Percentiles rank a stretch among this genome's conserved stretches.
phyloP scores from a whole-genome alignment of 371 early-diverging fungal species.

The Fennellomyces sp. region DNA sequence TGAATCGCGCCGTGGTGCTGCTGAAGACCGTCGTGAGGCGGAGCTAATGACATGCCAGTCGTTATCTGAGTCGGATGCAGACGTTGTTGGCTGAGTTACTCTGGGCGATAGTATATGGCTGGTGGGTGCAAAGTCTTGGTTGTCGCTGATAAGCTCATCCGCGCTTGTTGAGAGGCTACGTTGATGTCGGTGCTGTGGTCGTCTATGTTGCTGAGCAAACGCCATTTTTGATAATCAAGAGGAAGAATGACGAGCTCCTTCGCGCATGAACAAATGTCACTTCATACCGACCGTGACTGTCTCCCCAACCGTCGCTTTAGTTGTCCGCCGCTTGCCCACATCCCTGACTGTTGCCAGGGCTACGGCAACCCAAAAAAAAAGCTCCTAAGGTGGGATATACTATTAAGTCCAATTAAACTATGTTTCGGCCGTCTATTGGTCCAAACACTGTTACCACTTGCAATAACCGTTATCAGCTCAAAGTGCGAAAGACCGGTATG shows the following conservation, averaged over 20 bases:
- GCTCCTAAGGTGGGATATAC: too few species aligned
- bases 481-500: too few species aligned
- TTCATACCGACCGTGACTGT: too few species aligned
- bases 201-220: constrained; percentile 46
- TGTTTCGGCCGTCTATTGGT: too few species aligned
- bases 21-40: constrained; percentile 16
- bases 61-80: constrained; percentile 41
- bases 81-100: constrained; percentile 3
- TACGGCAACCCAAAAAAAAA: too few species aligned
- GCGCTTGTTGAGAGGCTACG: constrained; percentile 7
- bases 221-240: constrained; percentile 31
- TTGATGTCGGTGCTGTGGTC: constrained; percentile 21
- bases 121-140: constrained; percentile 1
- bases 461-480: too few species aligned
- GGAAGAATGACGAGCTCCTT: background rate
- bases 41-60: constrained; percentile 54
- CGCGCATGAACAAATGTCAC: constrained; percentile 1
- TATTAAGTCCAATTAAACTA: too few species aligned
- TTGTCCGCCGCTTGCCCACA: too few species aligned
- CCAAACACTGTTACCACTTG: too few species aligned
- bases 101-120: constrained; percentile 18
- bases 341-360: too few species aligned
- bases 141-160: constrained; percentile 16
- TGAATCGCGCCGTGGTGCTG: constrained; percentile 5
- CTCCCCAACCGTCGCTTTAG: too few species aligned